Base-by-base conservation (phyloP, 106 monocot species). In the Platanthera zijinensis region DNA sequence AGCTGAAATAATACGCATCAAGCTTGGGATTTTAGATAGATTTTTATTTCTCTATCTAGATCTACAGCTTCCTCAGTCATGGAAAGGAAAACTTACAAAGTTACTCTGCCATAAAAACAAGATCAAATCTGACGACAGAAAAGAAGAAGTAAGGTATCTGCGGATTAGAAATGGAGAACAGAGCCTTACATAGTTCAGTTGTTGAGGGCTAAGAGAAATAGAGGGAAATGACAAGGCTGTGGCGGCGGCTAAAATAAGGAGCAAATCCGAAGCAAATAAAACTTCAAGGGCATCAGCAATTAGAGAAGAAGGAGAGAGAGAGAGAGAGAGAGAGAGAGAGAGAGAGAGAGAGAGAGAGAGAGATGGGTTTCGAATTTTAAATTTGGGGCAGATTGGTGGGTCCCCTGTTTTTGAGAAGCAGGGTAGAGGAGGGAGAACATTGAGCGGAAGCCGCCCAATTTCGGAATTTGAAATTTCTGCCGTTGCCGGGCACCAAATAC, bases 401-500 rank as follows among this genome's bases (percentile, higher is more conserved):
- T 15, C 70, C 70, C 70, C 47, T 18, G 0, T 17, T 71, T 71
- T 71, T 71, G 7, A 71, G 70, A 8, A 14, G 70, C 14, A 48
- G 45, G 45, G 15, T 5, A 48, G 70, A 71, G 70, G 70, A 71
- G 70, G 70, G 70, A 71, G 70, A 71, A 71, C 48, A 17, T 71
- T 48, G 70, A 48, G 45, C 47, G 5, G 7, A 17, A 48, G 70
- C 70, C 70, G 17, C 48, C 48, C 14, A 15, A 47, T 48, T 48
- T 48, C 48, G 8, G 48, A 48, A 71, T 71, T 71, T 71, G 70
- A 71, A 71, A 71, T 71, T 71, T 71, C 45, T 71, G 48, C 70
- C 70, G 70, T 71, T 71, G 70, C 70, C 70, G 70, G 70, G 70
- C 70, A 28, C 14, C 70, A 6, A 71, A 71, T 61, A 61, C 13